Evolutionary conservation across 2,329 filamentous ascomycete species (phyloP), one percentile per base, ranked within the genome.

Genomic region (Setomelanomma holmii): DNA sequence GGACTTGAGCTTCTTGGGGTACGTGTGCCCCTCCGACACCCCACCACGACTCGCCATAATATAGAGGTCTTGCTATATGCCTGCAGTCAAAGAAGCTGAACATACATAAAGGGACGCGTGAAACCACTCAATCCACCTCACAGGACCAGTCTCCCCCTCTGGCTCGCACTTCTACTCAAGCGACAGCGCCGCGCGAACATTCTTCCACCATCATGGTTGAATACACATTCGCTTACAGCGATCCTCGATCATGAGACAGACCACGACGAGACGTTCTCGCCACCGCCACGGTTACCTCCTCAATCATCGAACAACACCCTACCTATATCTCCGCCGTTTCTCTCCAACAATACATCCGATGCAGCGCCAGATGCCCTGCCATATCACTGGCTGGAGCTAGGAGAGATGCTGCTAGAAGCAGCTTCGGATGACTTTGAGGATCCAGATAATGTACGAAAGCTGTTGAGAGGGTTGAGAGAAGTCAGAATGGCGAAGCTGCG

Each of bases 161-260:
- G 95, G 95, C 89, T 99, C 14, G 95, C 95, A 2, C 84, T 98
- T 14, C 87, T 98, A 20, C 87, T 99, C 48, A 98, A 98, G 77
- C 91, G 93, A 58, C 95, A 99, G 77, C 87, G 89, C 47, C 89
- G 95, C 67, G 92, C 92, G 64, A 97, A 96, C 78, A 96, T 99
- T 61, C 81, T 95, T 4, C 88, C 95, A 0, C 95, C 95, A 7
- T 83, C 91, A 14, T 99, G 95, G 95, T 86, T 99, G 6, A 86
- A 89, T 55, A 83, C 89, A 0, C 80, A 87, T 55, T 89, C 90
- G 3, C 86, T 99, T 4, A 81, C 85, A 55, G 82, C 88, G 8
- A 89, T 98, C 55, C 86, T 98, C 55, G 84, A 90, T 50, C 83
- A 89, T 67, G 95, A 99, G 71, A 95, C 89, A 22, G 86, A 88